Percentiles rank a stretch among this genome's conserved stretches.
phyloP scores from a whole-genome alignment of 352 stramenopile genomes.

The Phytophthora idaei region DNA sequence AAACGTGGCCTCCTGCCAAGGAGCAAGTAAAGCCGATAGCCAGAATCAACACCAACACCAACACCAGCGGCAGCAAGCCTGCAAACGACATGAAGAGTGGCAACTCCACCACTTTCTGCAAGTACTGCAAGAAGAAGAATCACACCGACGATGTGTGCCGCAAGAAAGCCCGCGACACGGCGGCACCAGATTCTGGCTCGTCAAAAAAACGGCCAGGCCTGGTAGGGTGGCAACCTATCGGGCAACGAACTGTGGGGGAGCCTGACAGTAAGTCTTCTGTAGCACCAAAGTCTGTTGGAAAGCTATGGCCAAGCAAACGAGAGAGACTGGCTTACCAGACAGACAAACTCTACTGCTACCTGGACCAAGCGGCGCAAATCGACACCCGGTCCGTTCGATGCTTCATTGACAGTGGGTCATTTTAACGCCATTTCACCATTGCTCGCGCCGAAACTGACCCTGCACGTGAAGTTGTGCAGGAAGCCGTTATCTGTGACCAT shows the following conservation, averaged over 20 bases:
- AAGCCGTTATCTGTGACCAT: background rate
- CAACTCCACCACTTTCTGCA: background rate
- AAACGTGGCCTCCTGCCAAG: conserved; percentile 4
- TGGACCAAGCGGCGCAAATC: conserved; percentile 3
- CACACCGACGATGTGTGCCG: conserved; percentile 19
- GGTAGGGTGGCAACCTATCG: conserved; percentile 23
- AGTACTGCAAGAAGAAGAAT: conserved; percentile 16
- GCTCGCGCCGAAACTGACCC: background rate
- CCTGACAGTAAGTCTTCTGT: conserved; percentile 8
- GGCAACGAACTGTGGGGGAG: background rate
- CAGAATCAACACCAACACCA: conserved; percentile 3
- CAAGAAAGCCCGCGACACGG: background rate
- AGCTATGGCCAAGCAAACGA: background rate
- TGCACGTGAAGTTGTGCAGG: background rate
- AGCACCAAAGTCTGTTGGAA: conserved; percentile 2
- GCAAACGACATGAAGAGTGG: background rate
- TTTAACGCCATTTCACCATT: background rate
- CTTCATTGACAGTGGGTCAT: conserved; percentile 10
- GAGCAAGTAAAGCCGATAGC: conserved; percentile 11
- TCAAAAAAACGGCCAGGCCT: conserved; percentile 17
- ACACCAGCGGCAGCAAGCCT: background rate
- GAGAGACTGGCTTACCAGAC: conserved; percentile 5
- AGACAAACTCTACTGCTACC: conserved; percentile 19
- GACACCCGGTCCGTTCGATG: background rate
- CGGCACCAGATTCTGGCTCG: background rate